phyloP scores from a whole-genome alignment of 352 stramenopile genomes.

The Phytophthora vignae region DNA sequence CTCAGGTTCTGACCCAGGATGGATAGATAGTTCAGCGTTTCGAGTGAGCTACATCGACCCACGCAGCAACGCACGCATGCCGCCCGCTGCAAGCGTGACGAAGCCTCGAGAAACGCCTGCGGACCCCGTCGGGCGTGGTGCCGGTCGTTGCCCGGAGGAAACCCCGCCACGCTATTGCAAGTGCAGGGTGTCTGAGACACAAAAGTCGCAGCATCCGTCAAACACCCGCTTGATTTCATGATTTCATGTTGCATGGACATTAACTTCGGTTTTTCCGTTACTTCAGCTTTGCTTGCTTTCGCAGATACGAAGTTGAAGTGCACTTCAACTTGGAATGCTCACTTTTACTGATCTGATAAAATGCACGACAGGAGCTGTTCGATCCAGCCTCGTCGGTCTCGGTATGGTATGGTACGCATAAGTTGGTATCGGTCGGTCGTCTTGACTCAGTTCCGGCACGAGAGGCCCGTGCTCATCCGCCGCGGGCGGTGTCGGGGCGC shows the following conservation, averaged over 20 bases:
- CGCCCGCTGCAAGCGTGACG: slow-evolving; percentile 8
- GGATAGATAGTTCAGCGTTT: background rate
- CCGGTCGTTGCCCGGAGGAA: background rate
- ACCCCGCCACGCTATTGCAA: slow-evolving; percentile 2
- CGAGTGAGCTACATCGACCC: slow-evolving; percentile 5
- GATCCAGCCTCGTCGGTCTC: slow-evolving; percentile 22
- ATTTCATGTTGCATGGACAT: too few relatives aligned
- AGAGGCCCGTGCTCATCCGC: slow-evolving; percentile 39
- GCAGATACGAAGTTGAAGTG: slow-evolving; percentile 17
- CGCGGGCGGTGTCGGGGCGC: slow-evolving; percentile 33
- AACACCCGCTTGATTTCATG: background rate
- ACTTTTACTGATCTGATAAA: background rate
- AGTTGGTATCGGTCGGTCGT: slow-evolving; percentile 1
- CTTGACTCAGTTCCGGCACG: slow-evolving; percentile 33
- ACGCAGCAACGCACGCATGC: slow-evolving; percentile 4
- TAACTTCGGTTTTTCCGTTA: slow-evolving; percentile 1
- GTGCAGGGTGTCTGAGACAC: slow-evolving; percentile 24
- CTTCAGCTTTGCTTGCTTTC: background rate
- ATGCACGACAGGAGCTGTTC: slow-evolving; percentile 23
- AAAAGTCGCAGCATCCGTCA: slow-evolving; percentile 15
- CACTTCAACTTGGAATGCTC: slow-evolving; percentile 17
- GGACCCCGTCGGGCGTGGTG: slow-evolving; percentile 1
- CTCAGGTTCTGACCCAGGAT: slow-evolving; percentile 6
- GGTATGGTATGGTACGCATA: slow-evolving; percentile 6
- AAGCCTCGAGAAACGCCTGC: background rate